Base-by-base conservation (phyloP, 1,139 yeast genomes). In the Scheffersomyces insectosa region DNA sequence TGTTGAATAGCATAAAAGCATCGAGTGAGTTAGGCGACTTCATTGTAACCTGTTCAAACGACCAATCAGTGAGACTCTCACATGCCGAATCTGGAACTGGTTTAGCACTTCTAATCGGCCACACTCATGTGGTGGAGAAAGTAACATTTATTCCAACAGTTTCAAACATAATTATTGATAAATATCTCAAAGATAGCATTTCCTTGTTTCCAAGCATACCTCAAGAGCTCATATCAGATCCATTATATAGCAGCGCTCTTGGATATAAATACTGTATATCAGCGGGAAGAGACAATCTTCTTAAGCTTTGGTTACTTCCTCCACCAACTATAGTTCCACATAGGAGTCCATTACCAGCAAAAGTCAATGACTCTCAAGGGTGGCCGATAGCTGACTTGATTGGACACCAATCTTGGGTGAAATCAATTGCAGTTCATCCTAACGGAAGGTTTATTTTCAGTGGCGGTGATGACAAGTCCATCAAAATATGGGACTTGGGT, bases 401-500 rank as follows among this genome's bases (percentile, higher is more conserved):
- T 11, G 97, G 95, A 1, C 98, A 91, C 63, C 82, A 83, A 44
- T 88, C 95, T 13, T 91, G 98, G 98, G 87, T 91, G 1, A 80
- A 87, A 49, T 77, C 83, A 9, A 57, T 89, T 13, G 72, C 70
- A 8, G 68, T 88, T 39, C 96, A 88, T 61, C 95, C 96, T 1
- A 82, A 79, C 52, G 96, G 96, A 0, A 73, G 80, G 42, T 82
- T 77, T 52, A 62, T 91, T 20, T 72, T 87, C 36, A 82, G 90
- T 44, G 86, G 87, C 12, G 77, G 93, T 23, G 97, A 91, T 62
- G 98, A 91, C 62, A 83, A 83, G 51, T 70, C 82, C 2, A 77
- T 91, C 32, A 77, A 83, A 47, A 68, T 88, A 27, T 91, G 98
- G 98, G 95, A 90, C 61, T 65, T 90, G 44, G 62, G 58, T 3